These are phyloP conservation scores for Grosmannia huntii DNA, from an alignment of 2,329 filamentous ascomycete species.

Conservation along the genomic window DNA sequence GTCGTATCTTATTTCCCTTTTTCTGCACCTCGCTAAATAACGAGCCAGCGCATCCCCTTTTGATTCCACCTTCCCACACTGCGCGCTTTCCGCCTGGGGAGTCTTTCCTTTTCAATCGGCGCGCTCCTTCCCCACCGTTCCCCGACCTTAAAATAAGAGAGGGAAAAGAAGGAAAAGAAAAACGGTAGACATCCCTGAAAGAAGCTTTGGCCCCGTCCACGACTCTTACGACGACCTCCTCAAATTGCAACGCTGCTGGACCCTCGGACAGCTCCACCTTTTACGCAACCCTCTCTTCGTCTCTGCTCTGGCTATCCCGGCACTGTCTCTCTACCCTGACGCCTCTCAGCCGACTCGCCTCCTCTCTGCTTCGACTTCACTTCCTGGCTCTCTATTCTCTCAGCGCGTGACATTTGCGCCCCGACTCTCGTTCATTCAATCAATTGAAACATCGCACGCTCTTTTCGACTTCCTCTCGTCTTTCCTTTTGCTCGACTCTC, in stretches of 20 bases:
- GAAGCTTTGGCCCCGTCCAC: slow-evolving; percentile 2
- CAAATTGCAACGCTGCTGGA: neutral
- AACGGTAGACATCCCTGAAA: neutral
- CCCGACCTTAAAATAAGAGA: no score
- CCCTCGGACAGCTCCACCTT: neutral
- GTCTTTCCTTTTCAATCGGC: neutral
- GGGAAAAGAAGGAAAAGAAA: neutral
- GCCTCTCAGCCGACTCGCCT: no score
- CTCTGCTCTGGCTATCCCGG: neutral
- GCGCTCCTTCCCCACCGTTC: neutral
- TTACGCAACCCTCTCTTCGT: neutral
- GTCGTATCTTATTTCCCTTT: slow-evolving; percentile 1
- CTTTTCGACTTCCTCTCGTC: neutral
- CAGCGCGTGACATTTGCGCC: neutral
- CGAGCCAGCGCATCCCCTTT: neutral
- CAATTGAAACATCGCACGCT: neutral
- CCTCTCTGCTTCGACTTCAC: neutral
- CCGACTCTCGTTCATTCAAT: neutral
- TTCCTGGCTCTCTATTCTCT: neutral
- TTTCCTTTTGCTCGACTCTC: neutral
- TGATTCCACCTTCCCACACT: neutral
- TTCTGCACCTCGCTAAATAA: neutral
- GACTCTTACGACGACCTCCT: neutral
- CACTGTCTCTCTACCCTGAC: neutral
- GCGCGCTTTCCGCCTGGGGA: neutral